Evolutionary conservation across 1,284 basidiomycete genomes (phyloP).

Genomic region (Sporisorium reilianum): DNA sequence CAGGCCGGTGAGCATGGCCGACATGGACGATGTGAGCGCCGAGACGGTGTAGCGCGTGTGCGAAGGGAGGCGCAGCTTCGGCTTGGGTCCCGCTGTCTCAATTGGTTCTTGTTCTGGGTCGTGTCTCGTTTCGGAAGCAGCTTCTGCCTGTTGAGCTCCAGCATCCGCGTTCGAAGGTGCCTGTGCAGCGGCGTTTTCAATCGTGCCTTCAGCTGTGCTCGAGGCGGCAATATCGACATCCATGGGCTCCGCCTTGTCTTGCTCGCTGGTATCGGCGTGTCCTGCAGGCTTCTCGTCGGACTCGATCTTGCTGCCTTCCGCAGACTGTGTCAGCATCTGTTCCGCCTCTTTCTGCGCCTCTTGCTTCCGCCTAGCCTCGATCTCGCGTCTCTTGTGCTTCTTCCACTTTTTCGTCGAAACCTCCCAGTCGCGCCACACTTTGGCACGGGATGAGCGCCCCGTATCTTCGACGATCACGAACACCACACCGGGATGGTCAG

Average conservation of each 20-base stretch:
- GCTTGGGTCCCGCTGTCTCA: constrained; percentile 19
- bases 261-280: neutral
- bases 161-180: neutral
- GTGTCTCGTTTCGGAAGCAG: neutral
- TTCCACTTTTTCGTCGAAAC: constrained; percentile 38
- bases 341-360: neutral
- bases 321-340: neutral
- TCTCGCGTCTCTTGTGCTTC: constrained; percentile 32
- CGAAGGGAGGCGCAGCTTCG: constrained; percentile 32
- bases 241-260: constrained; percentile 23
- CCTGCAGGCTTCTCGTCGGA: neutral
- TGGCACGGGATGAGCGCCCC: constrained; percentile 44
- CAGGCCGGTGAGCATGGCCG: constrained; percentile 39
- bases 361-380: constrained; percentile 15
- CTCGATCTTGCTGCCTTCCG: neutral
- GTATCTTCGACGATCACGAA: constrained; percentile 55
- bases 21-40: constrained; percentile 45
- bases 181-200: neutral
- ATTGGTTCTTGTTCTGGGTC: constrained; percentile 14
- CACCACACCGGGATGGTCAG: constrained; percentile 48
- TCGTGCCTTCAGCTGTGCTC: neutral
- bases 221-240: constrained; percentile 29
- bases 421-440: constrained; percentile 50
- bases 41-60: constrained; percentile 51
- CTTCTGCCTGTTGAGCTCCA: neutral